Evolutionary conservation across 2,329 filamentous ascomycete genomes (phyloP).

Genomic region (Xylariaceae sp.): DNA sequence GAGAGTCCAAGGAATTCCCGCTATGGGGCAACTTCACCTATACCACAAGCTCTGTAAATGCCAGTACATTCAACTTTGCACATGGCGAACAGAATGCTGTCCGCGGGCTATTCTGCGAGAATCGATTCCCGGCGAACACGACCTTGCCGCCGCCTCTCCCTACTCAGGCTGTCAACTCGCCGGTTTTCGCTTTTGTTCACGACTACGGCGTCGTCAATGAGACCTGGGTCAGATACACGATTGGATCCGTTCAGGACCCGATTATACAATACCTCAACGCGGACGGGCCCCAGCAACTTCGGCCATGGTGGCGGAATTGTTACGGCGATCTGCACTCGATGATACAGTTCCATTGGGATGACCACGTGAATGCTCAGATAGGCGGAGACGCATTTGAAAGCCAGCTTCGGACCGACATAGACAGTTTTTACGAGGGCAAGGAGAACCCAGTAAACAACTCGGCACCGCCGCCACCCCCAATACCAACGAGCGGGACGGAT

Average conservation of each 20-base stretch:
- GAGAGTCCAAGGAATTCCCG: conserved; percentile 52
- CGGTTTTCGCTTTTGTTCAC: conserved; percentile 66
- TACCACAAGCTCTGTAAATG: conserved; percentile 42
- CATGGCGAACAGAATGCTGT: conserved; percentile 34
- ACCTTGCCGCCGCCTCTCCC: conserved; percentile 46
- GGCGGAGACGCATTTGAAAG: conserved; percentile 61
- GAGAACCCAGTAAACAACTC: conserved; percentile 45
- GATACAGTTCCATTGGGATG: conserved; percentile 62
- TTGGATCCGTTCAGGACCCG: conserved; percentile 64
- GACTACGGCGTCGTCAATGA: conserved; percentile 33
- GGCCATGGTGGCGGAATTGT: conserved; percentile 66
- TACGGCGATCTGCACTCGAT: conserved; percentile 54
- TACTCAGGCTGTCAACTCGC: conserved; percentile 52
- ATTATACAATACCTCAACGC: conserved; percentile 65
- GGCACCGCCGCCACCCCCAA: conserved; percentile 40
- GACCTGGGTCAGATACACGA: conserved; percentile 57
- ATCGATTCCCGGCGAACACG: conserved; percentile 52
- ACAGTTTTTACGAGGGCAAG: conserved; percentile 50
- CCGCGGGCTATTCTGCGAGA: conserved; percentile 56
- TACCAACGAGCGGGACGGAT: conserved; percentile 22
- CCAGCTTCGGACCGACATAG: conserved; percentile 59
- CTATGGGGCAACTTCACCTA: conserved; percentile 66
- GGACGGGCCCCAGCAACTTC: conserved; percentile 62
- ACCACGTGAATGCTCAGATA: conserved; percentile 53
- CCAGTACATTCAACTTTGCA: conserved; percentile 22